Base-by-base conservation (phyloP, 148 eudicot genomes). In the Simmondsia chinensis region DNA sequence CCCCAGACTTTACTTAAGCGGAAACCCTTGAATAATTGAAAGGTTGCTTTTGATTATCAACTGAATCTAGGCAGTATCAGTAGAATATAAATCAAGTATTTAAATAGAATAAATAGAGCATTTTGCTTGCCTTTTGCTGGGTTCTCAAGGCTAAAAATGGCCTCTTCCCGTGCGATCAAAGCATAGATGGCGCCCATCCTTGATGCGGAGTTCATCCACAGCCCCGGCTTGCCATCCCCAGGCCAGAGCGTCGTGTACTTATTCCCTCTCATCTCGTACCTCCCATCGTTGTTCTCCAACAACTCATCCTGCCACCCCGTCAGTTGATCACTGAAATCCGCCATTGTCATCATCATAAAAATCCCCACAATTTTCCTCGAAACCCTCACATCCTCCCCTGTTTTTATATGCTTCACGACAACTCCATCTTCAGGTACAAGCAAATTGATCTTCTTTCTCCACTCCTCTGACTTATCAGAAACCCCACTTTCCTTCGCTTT, bases 261-360 rank as follows among this genome's bases (percentile, higher is more conserved):
- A 31, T 72, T 85, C 9, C 97, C 95, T 0, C 47, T 16, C 16
- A 79, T 84, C 54, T 76, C 79, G 6, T 82, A 69, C 0, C 71
- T 50, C 1, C 95, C 95, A 25, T 85, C 46, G 0, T 40, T 9
- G 25, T 91, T 91, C 3, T 85, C 79, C 32, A 91, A 85, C 29
- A 91, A 23, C 4, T 17, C 54, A 40, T 91, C 97, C 66, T 91
- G 95, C 13, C 76, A 91, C 14, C 76, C 57, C 25, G 79, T 85
- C 0, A 85, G 35, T 64, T 91, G 95, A 42, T 91, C 97, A 44
- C 93, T 91, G 61, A 91, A 91, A 41, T 91, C 97, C 1, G 94
- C 97, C 48, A 85, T 91, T 0, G 97, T 91, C 86, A 91, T 82
- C 46, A 91, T 24, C 0, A 91, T 65, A 30, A 91, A 91, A 29